phyloP scores from a whole-genome alignment of 129 eudicot species.

The Dittrichia graveolens region DNA sequence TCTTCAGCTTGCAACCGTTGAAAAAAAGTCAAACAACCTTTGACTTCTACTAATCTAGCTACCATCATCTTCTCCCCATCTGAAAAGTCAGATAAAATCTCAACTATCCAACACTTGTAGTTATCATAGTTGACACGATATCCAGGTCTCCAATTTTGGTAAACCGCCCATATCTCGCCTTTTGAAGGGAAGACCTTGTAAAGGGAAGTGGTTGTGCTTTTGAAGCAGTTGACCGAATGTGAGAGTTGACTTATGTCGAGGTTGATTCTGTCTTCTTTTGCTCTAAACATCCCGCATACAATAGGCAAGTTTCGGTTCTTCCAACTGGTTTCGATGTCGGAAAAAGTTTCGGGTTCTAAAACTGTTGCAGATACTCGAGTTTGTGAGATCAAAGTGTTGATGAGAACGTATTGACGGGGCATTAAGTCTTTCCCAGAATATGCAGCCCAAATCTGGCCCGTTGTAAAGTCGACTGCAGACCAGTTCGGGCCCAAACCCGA shows the following conservation, averaged over 20 bases:
- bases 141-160: slow-evolving; percentile 46
- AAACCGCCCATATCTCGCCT: slow-evolving; percentile 75
- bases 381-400: slow-evolving; percentile 45
- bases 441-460: slow-evolving; percentile 66
- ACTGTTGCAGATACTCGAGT: slow-evolving; percentile 40
- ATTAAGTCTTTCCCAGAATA: slow-evolving; percentile 47
- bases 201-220: slow-evolving; percentile 30
- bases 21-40: slow-evolving; percentile 64
- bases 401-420: slow-evolving; percentile 55
- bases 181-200: slow-evolving; percentile 59
- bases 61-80: slow-evolving; percentile 47
- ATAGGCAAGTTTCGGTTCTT: slow-evolving; percentile 46
- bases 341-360: slow-evolving; percentile 48
- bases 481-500: slow-evolving; percentile 46
- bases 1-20: slow-evolving; percentile 45
- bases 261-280: slow-evolving; percentile 35
- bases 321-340: slow-evolving; percentile 36
- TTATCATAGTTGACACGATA: slow-evolving; percentile 34
- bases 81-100: slow-evolving; percentile 55
- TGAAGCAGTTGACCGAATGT: slow-evolving; percentile 48
- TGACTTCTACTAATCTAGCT: slow-evolving; percentile 53
- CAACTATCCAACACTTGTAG: slow-evolving; percentile 48
- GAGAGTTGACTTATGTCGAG: slow-evolving; percentile 47
- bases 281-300: slow-evolving; percentile 52
- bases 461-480: slow-evolving; percentile 43